These are phyloP conservation scores for Coniosporium apollinis DNA, from an alignment of 495 filamentous ascomycete genomes.

Conservation along the genomic window DNA sequence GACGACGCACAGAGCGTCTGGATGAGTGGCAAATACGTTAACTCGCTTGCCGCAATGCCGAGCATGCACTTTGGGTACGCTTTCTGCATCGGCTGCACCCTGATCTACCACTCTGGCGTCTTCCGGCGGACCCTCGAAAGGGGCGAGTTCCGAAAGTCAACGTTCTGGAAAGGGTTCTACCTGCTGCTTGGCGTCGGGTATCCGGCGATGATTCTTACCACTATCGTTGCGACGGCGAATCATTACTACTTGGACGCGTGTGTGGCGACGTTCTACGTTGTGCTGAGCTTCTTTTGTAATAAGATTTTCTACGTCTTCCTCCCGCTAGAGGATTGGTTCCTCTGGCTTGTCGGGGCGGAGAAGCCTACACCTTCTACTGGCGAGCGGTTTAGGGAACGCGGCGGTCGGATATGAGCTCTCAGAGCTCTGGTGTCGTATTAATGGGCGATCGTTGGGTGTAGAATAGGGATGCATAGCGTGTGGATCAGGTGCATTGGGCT, in stretches of 20 bases:
- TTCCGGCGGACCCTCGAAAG: constrained; percentile 30
- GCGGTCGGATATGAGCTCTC: not conserved
- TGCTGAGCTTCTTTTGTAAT: constrained; percentile 32
- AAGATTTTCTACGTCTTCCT: constrained; percentile 35
- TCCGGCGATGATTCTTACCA: constrained; percentile 38
- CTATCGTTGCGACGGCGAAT: constrained; percentile 50
- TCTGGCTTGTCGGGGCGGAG: constrained; percentile 37
- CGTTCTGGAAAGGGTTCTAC: constrained; percentile 28
- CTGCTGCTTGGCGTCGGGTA: constrained; percentile 35
- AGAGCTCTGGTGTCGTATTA: no score
- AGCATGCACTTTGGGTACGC: constrained; percentile 19
- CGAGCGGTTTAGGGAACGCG: constrained; percentile 12
- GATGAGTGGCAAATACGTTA: constrained; percentile 26
- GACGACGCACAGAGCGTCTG: constrained; percentile 41
- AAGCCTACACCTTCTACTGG: constrained; percentile 43
- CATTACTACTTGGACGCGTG: constrained; percentile 48
- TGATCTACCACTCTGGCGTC: constrained; percentile 42
- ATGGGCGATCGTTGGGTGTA: no score
- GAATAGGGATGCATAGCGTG: no score
- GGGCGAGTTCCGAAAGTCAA: constrained; percentile 27
- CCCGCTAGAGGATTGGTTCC: constrained; percentile 38
- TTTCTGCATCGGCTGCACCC: constrained; percentile 41
- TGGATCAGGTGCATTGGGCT: no score
- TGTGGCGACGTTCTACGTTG: constrained; percentile 34
- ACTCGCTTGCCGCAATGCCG: constrained; percentile 17